Evolutionary conservation across 176 grass and related monocot species (phyloP).

Genomic region (Carex parvula): DNA sequence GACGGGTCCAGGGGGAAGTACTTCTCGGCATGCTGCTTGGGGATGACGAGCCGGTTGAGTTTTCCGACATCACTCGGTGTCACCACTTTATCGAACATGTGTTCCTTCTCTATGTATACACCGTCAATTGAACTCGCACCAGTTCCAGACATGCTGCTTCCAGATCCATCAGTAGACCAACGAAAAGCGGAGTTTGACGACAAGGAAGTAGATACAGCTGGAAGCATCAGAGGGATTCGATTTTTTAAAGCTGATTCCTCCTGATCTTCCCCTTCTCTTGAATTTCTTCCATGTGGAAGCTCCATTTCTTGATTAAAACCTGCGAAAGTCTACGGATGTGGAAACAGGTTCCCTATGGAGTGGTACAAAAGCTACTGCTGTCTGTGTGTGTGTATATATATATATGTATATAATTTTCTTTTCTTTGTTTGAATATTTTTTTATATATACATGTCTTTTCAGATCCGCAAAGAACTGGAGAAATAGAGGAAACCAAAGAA

Average conservation of each 20-base stretch:
- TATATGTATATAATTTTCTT: conserved; percentile 14
- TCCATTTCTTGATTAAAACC: conserved; percentile 16
- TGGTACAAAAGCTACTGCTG: conserved; percentile 6
- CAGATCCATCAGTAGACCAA: conserved; percentile 19
- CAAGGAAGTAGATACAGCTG: conserved; percentile 27
- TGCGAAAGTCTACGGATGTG: not conserved
- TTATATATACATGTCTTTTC: conserved; percentile 15
- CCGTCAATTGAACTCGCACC: conserved; percentile 4
- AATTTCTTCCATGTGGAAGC: conserved; percentile 24
- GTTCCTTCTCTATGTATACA: conserved; percentile 63
- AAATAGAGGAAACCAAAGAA: conserved; percentile 15
- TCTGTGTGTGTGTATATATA: not conserved
- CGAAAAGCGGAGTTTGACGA: conserved; percentile 6
- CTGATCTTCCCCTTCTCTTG: conserved; percentile 20
- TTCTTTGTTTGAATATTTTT: conserved; percentile 17
- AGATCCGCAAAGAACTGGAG: conserved; percentile 11
- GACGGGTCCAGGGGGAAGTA: conserved; percentile 80
- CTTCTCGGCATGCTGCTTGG: conserved; percentile 98
- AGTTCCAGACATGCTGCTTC: conserved; percentile 36
- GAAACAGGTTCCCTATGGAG: conserved; percentile 16
- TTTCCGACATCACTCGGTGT: conserved; percentile 99
- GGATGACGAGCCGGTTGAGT: conserved; percentile 95
- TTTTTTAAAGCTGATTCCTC: conserved; percentile 6
- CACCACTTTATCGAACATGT: conserved; percentile 99
- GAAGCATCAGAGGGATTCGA: conserved; percentile 47